Base-by-base conservation (phyloP, 139 green algal genomes). In the Closterium sp. region DNA sequence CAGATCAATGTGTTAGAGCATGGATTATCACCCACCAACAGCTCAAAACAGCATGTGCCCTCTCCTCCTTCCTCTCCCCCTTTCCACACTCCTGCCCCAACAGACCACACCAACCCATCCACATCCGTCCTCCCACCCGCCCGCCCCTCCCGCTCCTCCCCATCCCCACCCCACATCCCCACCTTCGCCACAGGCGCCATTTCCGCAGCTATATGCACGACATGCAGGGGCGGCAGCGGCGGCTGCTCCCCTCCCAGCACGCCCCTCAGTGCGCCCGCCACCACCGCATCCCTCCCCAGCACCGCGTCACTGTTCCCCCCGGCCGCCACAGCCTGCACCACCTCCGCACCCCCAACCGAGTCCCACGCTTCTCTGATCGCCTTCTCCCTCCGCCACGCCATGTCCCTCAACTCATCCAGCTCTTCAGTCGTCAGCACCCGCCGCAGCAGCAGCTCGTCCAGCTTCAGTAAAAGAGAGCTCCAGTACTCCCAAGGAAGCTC, bases 121-220 rank as follows among this genome's bases (percentile, higher is more conserved):
- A 11, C 38, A 50, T 50, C 38, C 38, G 13, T 11, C 79, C 79
- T 11, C 79, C 27, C 73, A 24, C 73, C 85, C 85, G 2, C 85
- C 85, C 28, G 0, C 85, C n/a, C 85, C 13, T 31, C 85, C 3
- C 85, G 11, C 22, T 4, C 85, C n/a, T 34, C 22, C 85, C 79
- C 27, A 4, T 86, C 27, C 24, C n/a, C 85, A 87, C 21, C 28
- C 28, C 13, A 21, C 86, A n/a, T 5, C 5, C 90, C 22, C 93
- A 99, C 97, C 95, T 99, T 99, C 34, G 97, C 98, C 27, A 97
- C 94, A 28, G 98, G 98, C 30, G 98, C 98, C 96, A 99, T 98
- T 96, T 99, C 98, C 3, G 98, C 98, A 0, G 97, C 97, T 27
- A 99, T 95, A 95, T 99, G 98, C 70, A 99, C 95, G 0, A 99